Base-by-base conservation (phyloP, 768 basidiomycete species). In the Crassisporium funariophilum region DNA sequence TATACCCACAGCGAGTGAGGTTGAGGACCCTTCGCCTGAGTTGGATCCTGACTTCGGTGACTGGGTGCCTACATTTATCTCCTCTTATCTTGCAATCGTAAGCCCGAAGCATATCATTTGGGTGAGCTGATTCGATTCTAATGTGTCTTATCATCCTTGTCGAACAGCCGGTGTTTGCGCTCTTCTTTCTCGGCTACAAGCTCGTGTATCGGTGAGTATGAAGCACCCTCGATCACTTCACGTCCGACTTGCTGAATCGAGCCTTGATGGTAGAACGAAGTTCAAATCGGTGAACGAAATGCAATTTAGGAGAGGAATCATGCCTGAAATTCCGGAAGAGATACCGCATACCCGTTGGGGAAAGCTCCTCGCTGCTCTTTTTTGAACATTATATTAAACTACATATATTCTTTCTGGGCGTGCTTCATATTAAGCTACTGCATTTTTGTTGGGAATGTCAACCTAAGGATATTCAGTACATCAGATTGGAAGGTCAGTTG, bases 1-100 rank as follows among this genome's bases (percentile, higher is more conserved):
- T 42, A 21, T 17, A 27, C 40, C 15, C 24, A 24, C 41, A 51
- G 46, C 49, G 19, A 39, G 46, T 35, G 52, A 53, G 44, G 33
- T 53, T 11, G 46, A 29, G 17, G 55, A 56, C 23, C 31, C n/a
- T 4, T 37, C 46, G 10, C 24, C 52, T 16, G 19, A 25, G 29
- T 36, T 20, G 21, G 55, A 57, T 40, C 35, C 35, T 20, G 46
- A 43, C 34, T 46, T 53, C 17, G 55, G 52, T 7, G 37, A 49
- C 35, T 57, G 55, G 55, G 49, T 53, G 15, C 52, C 55, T n/a
- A 46, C 40, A n/a, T 53, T 51, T 29, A 35, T 53, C 16, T 50
- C 52, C 15, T 53, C 46, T 29, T 57, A 53, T 44, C 50, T 56
- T n/a, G 44, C 55, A 17, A 33, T 56, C 10, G 51, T 56, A 22